These are phyloP conservation scores for Croton laevigatus DNA, from an alignment of 441 rosid genomes.

Conservation along the genomic window DNA sequence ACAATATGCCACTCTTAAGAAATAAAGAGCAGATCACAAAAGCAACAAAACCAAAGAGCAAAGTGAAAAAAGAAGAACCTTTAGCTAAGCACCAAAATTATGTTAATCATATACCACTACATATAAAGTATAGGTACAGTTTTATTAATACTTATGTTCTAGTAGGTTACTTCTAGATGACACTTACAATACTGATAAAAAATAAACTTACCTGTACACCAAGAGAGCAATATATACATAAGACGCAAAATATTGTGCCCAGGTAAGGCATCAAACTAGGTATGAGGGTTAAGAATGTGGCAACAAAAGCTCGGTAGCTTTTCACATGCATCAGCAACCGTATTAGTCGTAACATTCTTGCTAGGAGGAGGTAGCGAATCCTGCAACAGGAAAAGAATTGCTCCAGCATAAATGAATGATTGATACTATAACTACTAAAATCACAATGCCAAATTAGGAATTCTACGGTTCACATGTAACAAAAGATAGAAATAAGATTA, in stretches of 20 bases:
- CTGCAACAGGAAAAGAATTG: constrained; percentile 41
- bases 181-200: background rate
- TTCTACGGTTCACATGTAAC: background rate
- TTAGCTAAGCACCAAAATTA: background rate
- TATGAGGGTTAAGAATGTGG: constrained; percentile 85
- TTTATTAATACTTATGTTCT: background rate
- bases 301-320: constrained; percentile 80
- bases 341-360: constrained; percentile 86
- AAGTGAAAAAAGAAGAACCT: background rate
- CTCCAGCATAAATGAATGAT: constrained; percentile 8
- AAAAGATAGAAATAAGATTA: background rate
- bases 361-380: constrained; percentile 98
- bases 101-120: background rate
- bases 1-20: constrained; percentile 13
- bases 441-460: background rate
- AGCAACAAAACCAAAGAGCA: constrained; percentile 7
- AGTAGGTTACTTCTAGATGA: background rate
- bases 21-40: background rate
- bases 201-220: constrained; percentile 74
- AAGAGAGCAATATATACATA: constrained; percentile 91
- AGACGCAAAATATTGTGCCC: constrained; percentile 82
- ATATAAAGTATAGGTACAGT: background rate
- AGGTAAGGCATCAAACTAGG: constrained; percentile 98
- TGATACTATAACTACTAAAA: background rate
- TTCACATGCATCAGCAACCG: constrained; percentile 81